Conservation (phyloP, 345 rosid species). For the Boechera retrofracta region DNA sequence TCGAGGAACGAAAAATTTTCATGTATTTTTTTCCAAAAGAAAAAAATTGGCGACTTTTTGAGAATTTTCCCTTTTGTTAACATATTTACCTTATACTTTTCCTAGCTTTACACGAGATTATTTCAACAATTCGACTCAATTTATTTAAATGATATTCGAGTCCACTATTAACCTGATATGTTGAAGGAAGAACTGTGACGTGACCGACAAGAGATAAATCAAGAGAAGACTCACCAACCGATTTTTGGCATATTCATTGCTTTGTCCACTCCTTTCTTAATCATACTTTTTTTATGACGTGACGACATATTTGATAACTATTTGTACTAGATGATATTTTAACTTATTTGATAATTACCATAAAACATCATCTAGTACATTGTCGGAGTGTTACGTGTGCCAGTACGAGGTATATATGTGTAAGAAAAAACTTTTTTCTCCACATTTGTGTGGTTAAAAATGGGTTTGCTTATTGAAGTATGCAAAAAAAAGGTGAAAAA, state of each 20-base stretch:
- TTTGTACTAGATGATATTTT: not conserved
- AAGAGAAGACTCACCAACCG: slow-evolving; percentile 6
- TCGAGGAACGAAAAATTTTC: no score
- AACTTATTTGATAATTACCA: not conserved
- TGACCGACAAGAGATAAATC: not conserved
- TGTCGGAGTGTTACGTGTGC: no score
- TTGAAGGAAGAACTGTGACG: not conserved
- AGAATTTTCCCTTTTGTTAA: not conserved
- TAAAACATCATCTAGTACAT: not conserved
- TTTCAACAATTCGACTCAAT: not conserved
- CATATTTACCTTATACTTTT: not conserved
- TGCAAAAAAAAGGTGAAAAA: no score
- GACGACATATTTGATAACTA: slow-evolving; percentile 7
- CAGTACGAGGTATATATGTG: no score
- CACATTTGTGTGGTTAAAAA: no score
- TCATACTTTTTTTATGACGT: not conserved
- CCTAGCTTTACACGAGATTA: not conserved
- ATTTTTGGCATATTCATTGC: slow-evolving; percentile 7
- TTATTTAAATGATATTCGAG: not conserved
- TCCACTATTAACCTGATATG: not conserved
- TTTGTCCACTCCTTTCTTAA: not conserved
- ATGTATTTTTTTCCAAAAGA: no score
- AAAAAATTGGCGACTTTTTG: no score
- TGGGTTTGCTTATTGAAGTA: no score
- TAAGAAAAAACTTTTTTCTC: no score